A percentile compares a stretch with the other conserved stretches of the same genome.
Evolutionary conservation across 2,329 filamentous ascomycete species (phyloP).

Genomic region (Diaporthe australafricana): DNA sequence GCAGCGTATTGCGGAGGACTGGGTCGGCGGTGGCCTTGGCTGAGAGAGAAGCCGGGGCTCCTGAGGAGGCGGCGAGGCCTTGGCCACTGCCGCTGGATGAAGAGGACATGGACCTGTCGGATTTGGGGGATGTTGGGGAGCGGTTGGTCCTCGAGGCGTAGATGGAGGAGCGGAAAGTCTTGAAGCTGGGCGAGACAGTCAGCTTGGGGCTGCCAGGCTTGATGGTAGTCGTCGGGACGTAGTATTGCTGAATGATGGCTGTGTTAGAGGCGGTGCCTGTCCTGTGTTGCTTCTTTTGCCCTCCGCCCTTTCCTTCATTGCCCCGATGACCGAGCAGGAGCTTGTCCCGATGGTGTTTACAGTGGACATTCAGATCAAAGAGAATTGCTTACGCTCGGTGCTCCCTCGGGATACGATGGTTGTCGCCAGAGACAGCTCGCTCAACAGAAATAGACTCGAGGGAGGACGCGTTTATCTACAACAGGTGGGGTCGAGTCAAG

Average conservation of each 20-base stretch:
- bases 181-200: slow-evolving; percentile 34
- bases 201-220: slow-evolving; percentile 34
- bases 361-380: not conserved
- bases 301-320: slow-evolving; percentile 6
- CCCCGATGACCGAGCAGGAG: not conserved
- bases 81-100: slow-evolving; percentile 25
- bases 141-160: slow-evolving; percentile 32
- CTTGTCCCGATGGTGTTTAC: not conserved
- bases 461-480: slow-evolving; percentile 23
- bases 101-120: slow-evolving; percentile 33
- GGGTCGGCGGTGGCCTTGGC: slow-evolving; percentile 65
- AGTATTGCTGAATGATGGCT: slow-evolving; percentile 36
- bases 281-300: not conserved
- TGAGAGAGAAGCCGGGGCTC: slow-evolving; percentile 18
- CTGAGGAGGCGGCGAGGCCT: not conserved
- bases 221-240: slow-evolving; percentile 17
- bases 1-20: slow-evolving; percentile 84
- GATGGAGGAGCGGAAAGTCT: slow-evolving; percentile 31
- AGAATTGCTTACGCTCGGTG: slow-evolving; percentile 23
- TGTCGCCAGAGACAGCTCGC: not conserved
- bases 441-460: slow-evolving; percentile 12
- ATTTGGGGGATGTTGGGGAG: slow-evolving; percentile 6
- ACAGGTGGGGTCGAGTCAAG: slow-evolving; percentile 11
- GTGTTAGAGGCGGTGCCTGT: slow-evolving; percentile 26
- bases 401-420: slow-evolving; percentile 1